phyloP scores from a whole-genome alignment of 352 stramenopile genomes.

The Stramenopiles sp. region DNA sequence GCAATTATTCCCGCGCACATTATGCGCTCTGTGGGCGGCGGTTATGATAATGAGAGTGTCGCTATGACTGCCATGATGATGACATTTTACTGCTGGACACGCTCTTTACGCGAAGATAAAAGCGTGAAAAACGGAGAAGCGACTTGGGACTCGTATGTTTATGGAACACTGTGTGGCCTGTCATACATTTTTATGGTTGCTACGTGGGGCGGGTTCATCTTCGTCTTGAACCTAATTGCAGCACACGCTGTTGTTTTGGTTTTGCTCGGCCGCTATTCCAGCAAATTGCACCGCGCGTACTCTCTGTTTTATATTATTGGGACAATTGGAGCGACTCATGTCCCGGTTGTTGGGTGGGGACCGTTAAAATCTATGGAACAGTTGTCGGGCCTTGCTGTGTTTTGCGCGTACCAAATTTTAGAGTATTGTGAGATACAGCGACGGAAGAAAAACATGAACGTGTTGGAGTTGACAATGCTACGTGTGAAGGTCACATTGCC shows the following conservation, averaged over 20 bases:
- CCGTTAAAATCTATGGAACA: slow-evolving; percentile 66
- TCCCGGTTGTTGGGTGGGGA: slow-evolving; percentile 92
- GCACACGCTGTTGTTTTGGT: slow-evolving; percentile 83
- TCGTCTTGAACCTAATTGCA: slow-evolving; percentile 97
- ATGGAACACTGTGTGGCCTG: slow-evolving; percentile 44
- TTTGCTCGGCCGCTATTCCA: slow-evolving; percentile 69
- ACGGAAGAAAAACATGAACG: slow-evolving; percentile 14
- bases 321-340: slow-evolving; percentile 81
- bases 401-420: slow-evolving; percentile 10
- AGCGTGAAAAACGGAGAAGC: slow-evolving; percentile 6
- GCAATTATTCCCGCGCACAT: slow-evolving; percentile 89
- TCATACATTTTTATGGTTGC: slow-evolving; percentile 93
- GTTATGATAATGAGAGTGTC: slow-evolving; percentile 94
- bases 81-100: slow-evolving; percentile 90
- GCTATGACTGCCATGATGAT: slow-evolving; percentile 91
- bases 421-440: slow-evolving; percentile 8
- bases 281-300: slow-evolving; percentile 85
- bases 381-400: slow-evolving; percentile 23
- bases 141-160: slow-evolving; percentile 34
- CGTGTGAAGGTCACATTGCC: slow-evolving; percentile 1
- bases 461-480: slow-evolving; percentile 10
- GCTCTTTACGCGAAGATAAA: slow-evolving; percentile 27
- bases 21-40: slow-evolving; percentile 79
- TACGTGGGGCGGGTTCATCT: slow-evolving; percentile 90
- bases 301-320: slow-evolving; percentile 88